Base-by-base conservation (phyloP, 164 flowering plant genomes). In the Taxillus chinensis region DNA sequence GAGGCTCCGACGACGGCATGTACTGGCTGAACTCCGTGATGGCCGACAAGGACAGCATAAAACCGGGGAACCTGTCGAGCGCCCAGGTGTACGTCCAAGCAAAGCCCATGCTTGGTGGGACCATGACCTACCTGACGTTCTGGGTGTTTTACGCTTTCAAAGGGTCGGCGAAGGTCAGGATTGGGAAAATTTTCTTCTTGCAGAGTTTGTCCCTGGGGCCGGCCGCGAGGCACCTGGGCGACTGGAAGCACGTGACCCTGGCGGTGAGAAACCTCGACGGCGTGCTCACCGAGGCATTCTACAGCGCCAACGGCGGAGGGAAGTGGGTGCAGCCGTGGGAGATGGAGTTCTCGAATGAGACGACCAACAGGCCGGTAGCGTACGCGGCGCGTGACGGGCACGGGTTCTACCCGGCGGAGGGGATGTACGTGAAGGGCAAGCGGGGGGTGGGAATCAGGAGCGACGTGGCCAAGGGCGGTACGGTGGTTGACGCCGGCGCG, bases 81-180 rank as follows among this genome's bases (percentile, higher is more conserved):
- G 15, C 82, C 0, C 66, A 66, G 61, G 85, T 73, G 16, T 92
- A 92, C 60, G 37, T 88, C 2, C 96, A 90, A 56, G 67, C 80
- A 3, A 92, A 90, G 59, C 85, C 89, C 1, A 86, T 85, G 86
- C 58, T 82, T 0, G 96, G 96, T 0, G 87, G 73, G 5, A 81
- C 96, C 0, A 79, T 73, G 69, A 88, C 93, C 0, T 96, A 90
- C 53, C 58, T 92, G 9, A 85, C 80, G 0, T 58, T 82, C 16
- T 92, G 98, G 96, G 50, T 88, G 0, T 89, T 92, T 55, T 92
- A 79, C 75, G 96, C 98, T 4, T 92, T 86, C 64, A 90, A 92
- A 46, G 96, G 89, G 0, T 72, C 80, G 0, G 75, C 73, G 0
- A 73, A 62, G 41, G 82, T 82, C 8, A 78, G 80, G 59, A 43